Percentiles rank a stretch among this genome's conserved stretches.
Conservation (phyloP, 345 rosid species). For the Acer saccharum region DNA sequence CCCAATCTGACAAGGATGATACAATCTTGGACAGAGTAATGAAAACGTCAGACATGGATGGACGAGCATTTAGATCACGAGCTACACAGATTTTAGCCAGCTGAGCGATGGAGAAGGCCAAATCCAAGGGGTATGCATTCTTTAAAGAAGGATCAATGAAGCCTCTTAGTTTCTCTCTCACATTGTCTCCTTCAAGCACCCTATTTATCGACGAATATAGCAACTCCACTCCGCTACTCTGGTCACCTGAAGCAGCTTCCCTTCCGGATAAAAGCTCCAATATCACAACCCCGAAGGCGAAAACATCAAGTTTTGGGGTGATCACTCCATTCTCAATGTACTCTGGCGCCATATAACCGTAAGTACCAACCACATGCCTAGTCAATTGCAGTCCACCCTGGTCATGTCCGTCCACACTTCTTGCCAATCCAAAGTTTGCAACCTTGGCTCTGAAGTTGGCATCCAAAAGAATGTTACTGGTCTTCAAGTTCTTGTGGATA, state of each 20-base stretch:
- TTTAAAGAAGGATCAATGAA: constrained; percentile 67
- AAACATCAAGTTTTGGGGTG: constrained; percentile 80
- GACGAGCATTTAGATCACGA: constrained; percentile 63
- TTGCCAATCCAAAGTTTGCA: constrained; percentile 76
- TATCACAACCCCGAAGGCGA: constrained; percentile 78
- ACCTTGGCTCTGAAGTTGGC: constrained; percentile 72
- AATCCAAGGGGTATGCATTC: constrained; percentile 71
- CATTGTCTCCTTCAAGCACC: constrained; percentile 77
- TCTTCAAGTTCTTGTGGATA: constrained; percentile 83
- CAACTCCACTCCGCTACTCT: constrained; percentile 44
- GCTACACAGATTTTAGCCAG: constrained; percentile 70
- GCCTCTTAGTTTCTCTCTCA: constrained; percentile 56
- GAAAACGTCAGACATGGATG: constrained; percentile 52
- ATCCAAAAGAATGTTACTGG: constrained; percentile 78
- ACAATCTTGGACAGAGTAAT: constrained; percentile 64
- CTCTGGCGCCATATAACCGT: constrained; percentile 92
- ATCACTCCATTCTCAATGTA: constrained; percentile 86
- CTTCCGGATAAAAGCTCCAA: constrained; percentile 82
- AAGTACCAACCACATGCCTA: constrained; percentile 79
- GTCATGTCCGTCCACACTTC: constrained; percentile 46
- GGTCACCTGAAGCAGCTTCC: constrained; percentile 54
- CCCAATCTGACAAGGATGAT: constrained; percentile 82
- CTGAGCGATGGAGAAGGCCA: constrained; percentile 80
- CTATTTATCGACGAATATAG: constrained; percentile 43
- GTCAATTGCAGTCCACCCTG: constrained; percentile 64